Percentiles rank a stretch among this genome's conserved stretches.
These are phyloP conservation scores for Aspergillus quadricinctus DNA, from an alignment of 2,329 filamentous ascomycete species.

Conservation along the genomic window DNA sequence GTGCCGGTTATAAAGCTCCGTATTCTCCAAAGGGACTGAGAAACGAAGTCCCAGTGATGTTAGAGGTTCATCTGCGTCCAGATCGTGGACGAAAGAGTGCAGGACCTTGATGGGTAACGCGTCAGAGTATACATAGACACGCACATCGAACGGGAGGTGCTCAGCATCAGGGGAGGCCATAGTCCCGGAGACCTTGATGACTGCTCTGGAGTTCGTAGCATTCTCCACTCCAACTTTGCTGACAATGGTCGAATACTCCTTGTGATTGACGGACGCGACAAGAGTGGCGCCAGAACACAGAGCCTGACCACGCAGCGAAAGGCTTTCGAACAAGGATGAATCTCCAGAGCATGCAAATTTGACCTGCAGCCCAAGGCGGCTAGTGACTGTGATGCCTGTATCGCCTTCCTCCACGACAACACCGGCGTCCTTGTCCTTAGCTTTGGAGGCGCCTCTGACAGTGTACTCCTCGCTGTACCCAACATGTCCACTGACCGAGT, in stretches of 20 bases:
- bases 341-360: background rate
- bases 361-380: background rate
- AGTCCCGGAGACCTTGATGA: too few species aligned
- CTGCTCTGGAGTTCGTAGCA: too few species aligned
- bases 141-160: too few species aligned
- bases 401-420: background rate
- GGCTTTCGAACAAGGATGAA: background rate
- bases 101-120: too few species aligned
- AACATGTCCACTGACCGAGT: background rate
- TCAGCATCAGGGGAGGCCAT: too few species aligned
- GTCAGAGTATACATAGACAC: too few species aligned
- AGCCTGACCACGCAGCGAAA: too few species aligned
- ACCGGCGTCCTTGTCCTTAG: background rate
- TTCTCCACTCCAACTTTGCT: too few species aligned
- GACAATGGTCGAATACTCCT: too few species aligned
- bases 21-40: slow-evolving; percentile 47
- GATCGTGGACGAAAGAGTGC: background rate
- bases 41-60: slow-evolving; percentile 26
- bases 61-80: background rate
- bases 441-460: background rate
- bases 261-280: too few species aligned
- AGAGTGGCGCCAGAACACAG: too few species aligned
- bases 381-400: background rate
- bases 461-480: background rate
- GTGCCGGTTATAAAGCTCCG: slow-evolving; percentile 57